Evolutionary conservation across 495 filamentous ascomycete species (phyloP).

Genomic region (Opeltia flavorubescens): DNA sequence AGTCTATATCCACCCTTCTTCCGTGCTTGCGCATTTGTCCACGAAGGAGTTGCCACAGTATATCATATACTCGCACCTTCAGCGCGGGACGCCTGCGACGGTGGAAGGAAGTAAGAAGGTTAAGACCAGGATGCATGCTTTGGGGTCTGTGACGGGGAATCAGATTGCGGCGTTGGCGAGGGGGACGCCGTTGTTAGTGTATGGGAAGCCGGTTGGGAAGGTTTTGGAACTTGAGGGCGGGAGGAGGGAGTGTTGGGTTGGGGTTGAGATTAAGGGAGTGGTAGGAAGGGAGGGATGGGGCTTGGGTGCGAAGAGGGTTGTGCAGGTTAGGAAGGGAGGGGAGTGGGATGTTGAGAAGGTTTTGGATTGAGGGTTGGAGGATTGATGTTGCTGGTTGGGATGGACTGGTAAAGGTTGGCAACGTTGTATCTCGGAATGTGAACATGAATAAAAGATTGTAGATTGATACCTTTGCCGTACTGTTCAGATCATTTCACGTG

Average conservation of each 20-base stretch:
- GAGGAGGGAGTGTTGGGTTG: constrained; percentile 66
- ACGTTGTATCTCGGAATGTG: too few relatives aligned
- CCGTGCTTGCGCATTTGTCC: constrained; percentile 56
- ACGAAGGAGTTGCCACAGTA: constrained; percentile 68
- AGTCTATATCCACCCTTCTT: constrained; percentile 81
- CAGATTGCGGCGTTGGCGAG: constrained; percentile 72
- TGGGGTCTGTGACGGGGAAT: constrained; percentile 59
- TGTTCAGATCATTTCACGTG: too few relatives aligned
- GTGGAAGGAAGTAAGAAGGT: constrained; percentile 36
- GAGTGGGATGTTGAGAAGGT: constrained; percentile 70
- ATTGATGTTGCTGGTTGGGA: too few relatives aligned
- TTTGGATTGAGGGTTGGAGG: constrained; percentile 12
- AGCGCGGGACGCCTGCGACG: constrained; percentile 43
- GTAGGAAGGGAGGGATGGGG: constrained; percentile 67
- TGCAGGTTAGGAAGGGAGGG: constrained; percentile 54
- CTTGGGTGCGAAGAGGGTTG: constrained; percentile 65
- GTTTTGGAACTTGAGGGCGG: constrained; percentile 44
- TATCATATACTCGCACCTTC: constrained; percentile 75
- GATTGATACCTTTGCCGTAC: too few relatives aligned
- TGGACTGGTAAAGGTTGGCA: too few relatives aligned
- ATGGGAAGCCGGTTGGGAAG: constrained; percentile 82
- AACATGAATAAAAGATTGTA: too few relatives aligned
- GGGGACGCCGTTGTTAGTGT: constrained; percentile 70
- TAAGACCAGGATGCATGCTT: constrained; percentile 76
- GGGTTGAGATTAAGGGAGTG: constrained; percentile 55